These are phyloP conservation scores for Trichothecium sympodiale DNA, from an alignment of 2,329 filamentous ascomycete genomes.

Conservation along the genomic window DNA sequence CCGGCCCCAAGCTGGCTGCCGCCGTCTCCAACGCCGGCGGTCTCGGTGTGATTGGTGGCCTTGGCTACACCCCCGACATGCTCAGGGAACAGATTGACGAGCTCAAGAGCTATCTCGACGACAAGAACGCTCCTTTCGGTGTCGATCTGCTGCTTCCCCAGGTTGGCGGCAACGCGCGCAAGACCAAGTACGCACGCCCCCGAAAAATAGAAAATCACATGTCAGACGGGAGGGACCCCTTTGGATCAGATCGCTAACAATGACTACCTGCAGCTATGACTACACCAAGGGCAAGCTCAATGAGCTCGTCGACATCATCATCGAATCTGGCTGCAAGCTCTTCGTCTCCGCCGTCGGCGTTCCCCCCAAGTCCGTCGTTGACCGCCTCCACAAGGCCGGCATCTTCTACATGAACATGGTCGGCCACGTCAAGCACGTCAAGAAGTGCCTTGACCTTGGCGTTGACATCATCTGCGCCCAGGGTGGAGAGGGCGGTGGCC, in stretches of 20 bases:
- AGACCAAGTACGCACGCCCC: slow-evolving; percentile 77
- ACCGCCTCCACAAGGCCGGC: slow-evolving; percentile 76
- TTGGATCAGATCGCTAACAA: slow-evolving; percentile 3
- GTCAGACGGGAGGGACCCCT: no score
- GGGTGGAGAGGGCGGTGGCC: slow-evolving; percentile 92
- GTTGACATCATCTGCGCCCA: slow-evolving; percentile 97
- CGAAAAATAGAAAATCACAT: no score
- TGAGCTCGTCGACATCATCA: slow-evolving; percentile 83
- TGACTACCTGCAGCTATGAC: slow-evolving; percentile 61
- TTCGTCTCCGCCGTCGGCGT: slow-evolving; percentile 97
- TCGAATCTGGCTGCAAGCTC: slow-evolving; percentile 79
- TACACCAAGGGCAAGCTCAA: slow-evolving; percentile 98
- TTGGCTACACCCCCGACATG: slow-evolving; percentile 96
- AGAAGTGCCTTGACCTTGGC: slow-evolving; percentile 87
- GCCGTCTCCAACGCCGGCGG: slow-evolving; percentile 96
- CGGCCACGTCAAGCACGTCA: slow-evolving; percentile 96
- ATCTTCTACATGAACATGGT: slow-evolving; percentile 99
- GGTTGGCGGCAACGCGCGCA: slow-evolving; percentile 85
- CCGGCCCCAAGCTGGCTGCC: slow-evolving; percentile 89
- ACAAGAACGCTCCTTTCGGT: slow-evolving; percentile 92
- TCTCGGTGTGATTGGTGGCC: slow-evolving; percentile 90
- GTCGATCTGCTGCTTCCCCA: slow-evolving; percentile 90
- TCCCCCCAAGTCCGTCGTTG: slow-evolving; percentile 78
- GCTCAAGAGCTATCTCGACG: slow-evolving; percentile 74
- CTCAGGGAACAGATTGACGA: slow-evolving; percentile 88